These are phyloP conservation scores for Saksenaea vasiformis DNA, from an alignment of 371 early-diverging fungal species.

Conservation along the genomic window DNA sequence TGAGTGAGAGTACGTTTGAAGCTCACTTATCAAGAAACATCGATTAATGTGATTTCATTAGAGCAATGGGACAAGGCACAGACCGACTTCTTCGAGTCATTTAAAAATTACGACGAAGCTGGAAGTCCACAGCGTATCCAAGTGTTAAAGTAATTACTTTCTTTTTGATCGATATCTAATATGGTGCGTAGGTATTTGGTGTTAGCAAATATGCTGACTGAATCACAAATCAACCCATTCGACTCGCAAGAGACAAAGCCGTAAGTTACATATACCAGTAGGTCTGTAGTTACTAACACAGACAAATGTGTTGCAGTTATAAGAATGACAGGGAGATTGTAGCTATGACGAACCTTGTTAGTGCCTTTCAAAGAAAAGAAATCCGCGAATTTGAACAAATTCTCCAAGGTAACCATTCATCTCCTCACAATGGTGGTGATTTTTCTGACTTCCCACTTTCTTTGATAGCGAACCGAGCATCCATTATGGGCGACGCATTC, in stretches of 20 bases:
- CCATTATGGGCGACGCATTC: conserved; percentile 90
- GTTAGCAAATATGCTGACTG: conserved; percentile 92
- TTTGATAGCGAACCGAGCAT: conserved; percentile 55
- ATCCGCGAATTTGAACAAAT: conserved; percentile 87
- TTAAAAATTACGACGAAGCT: conserved; percentile 97
- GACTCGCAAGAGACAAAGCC: conserved; percentile 97
- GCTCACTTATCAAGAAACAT: not conserved
- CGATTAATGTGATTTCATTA: conserved; percentile 17
- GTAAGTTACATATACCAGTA: conserved; percentile 29
- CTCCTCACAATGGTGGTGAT: not conserved
- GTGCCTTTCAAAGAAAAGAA: conserved; percentile 88
- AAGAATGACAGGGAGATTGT: conserved; percentile 88
- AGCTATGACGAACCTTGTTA: conserved; percentile 90
- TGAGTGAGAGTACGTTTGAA: conserved; percentile 76
- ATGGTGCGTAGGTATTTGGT: conserved; percentile 71
- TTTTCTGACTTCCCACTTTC: conserved; percentile 19
- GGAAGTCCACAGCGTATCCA: conserved; percentile 91
- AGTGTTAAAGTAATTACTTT: conserved; percentile 75
- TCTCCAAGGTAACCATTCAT: conserved; percentile 49
- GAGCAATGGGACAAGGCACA: conserved; percentile 93
- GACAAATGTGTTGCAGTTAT: conserved; percentile 54
- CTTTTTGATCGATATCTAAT: not conserved
- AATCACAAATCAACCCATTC: conserved; percentile 93
- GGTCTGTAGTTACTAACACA: not conserved
- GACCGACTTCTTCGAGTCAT: conserved; percentile 94